A percentile compares a stretch with the other conserved stretches of the same genome.
Evolutionary conservation across 306 rosid species (phyloP).

Genomic region (Delonix regia): DNA sequence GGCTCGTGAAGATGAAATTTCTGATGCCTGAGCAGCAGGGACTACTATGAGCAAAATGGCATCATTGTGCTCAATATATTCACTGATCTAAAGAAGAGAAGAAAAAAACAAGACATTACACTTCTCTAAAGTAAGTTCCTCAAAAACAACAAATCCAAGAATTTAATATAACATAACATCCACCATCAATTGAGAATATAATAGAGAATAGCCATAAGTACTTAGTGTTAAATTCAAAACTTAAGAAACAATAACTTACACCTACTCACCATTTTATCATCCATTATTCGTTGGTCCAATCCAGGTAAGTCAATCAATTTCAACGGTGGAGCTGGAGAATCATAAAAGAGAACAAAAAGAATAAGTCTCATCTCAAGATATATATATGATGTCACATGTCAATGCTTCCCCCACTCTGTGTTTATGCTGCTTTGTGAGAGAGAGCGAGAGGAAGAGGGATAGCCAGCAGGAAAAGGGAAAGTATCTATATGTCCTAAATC

Average conservation of each 20-base stretch:
- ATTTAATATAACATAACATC: conserved; percentile 5
- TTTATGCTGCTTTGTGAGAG: background rate
- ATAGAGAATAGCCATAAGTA: conserved; percentile 18
- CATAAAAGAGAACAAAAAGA: conserved; percentile 24
- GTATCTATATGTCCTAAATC: background rate
- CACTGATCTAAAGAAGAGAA: conserved; percentile 63
- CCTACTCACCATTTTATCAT: conserved; percentile 80
- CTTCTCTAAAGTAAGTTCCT: conserved; percentile 30
- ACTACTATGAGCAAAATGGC: conserved; percentile 82
- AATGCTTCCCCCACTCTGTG: background rate
- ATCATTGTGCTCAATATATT: conserved; percentile 92
- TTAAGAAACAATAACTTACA: conserved; percentile 20
- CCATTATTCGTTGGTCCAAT: conserved; percentile 81
- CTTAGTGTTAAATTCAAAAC: conserved; percentile 13
- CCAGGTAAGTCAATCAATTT: conserved; percentile 98
- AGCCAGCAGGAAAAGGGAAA: background rate
- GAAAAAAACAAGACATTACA: conserved; percentile 41
- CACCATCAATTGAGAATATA: conserved; percentile 26
- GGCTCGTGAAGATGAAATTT: conserved; percentile 88
- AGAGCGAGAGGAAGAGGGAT: background rate
- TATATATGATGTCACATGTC: conserved; percentile 7
- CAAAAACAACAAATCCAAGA: conserved; percentile 25
- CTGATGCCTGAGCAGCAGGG: conserved; percentile 94
- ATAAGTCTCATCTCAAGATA: conserved; percentile 9
- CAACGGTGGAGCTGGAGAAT: conserved; percentile 83